phyloP scores from a whole-genome alignment of 2,329 filamentous ascomycete genomes.

The Thelonectria olida region DNA sequence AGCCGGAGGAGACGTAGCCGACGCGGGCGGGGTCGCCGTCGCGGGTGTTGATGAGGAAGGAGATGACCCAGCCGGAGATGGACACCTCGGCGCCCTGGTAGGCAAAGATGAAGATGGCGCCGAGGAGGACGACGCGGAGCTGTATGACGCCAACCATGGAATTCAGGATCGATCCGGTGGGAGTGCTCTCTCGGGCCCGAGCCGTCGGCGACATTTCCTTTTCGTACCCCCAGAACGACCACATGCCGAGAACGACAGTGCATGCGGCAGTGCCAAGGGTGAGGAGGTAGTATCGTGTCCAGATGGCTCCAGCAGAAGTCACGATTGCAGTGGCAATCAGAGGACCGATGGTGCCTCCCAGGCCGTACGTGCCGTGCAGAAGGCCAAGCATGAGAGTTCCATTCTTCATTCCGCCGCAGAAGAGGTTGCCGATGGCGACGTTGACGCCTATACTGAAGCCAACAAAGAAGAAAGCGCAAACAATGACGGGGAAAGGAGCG shows the following conservation, averaged over 20 bases:
- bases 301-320: conserved; percentile 64
- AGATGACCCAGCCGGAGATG: conserved; percentile 88
- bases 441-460: conserved; percentile 67
- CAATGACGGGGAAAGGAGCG: conserved; percentile 76
- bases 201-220: conserved; percentile 58
- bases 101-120: conserved; percentile 83
- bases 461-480: conserved; percentile 74
- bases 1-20: conserved; percentile 81
- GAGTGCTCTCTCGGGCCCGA: conserved; percentile 43
- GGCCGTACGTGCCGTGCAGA: conserved; percentile 73
- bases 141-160: conserved; percentile 59
- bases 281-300: conserved; percentile 79
- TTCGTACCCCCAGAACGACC: conserved; percentile 77
- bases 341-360: conserved; percentile 73
- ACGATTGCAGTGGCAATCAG: conserved; percentile 80
- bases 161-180: conserved; percentile 42
- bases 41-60: conserved; percentile 79
- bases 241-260: conserved; percentile 67
- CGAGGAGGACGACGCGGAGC: conserved; percentile 72
- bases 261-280: conserved; percentile 65
- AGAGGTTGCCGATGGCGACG: conserved; percentile 67
- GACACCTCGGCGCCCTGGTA: conserved; percentile 89
- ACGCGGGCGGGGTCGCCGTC: conserved; percentile 75
- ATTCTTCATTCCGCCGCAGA: conserved; percentile 63
- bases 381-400: conserved; percentile 66